Conservation (phyloP, 169 alveolate species). For the Eimeria necatrix region DNA sequence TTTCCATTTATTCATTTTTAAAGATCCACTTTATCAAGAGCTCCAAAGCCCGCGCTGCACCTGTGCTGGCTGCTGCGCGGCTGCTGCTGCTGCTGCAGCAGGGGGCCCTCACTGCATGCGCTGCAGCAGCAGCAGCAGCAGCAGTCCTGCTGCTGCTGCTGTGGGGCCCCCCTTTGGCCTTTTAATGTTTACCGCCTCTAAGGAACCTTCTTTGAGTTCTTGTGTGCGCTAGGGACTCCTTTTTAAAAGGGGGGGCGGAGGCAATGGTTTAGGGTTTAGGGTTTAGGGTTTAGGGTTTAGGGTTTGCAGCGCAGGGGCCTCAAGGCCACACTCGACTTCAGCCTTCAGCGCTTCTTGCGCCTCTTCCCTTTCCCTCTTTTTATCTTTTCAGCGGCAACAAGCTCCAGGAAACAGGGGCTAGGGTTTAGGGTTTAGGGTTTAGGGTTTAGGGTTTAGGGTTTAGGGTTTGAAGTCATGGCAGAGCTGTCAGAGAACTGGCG, state of each 20-base stretch:
- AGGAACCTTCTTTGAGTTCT: background rate
- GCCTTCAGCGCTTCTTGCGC: background rate
- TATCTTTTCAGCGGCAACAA: background rate
- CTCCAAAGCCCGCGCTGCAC: background rate
- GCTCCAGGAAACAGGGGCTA: background rate
- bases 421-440: slow-evolving; percentile 9
- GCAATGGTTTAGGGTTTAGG: background rate
- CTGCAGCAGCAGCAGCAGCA: too few relatives aligned
- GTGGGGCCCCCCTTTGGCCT: background rate
- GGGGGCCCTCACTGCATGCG: too few relatives aligned
- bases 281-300: slow-evolving; percentile 3
- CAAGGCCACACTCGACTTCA: background rate
- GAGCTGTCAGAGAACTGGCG: slow-evolving; percentile 5
- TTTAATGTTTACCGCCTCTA: too few relatives aligned
- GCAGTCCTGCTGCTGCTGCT: background rate
- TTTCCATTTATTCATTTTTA: too few relatives aligned
- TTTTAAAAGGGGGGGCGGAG: background rate
- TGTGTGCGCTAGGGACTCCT: background rate
- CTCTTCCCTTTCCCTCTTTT: background rate
- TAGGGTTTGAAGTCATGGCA: background rate
- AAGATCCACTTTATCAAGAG: background rate
- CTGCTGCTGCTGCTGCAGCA: background rate
- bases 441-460: slow-evolving; percentile 42
- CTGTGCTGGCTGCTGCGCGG: background rate
- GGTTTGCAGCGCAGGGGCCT: background rate